phyloP scores from a whole-genome alignment of 257 asterid species.

The Solanum arcanum region DNA sequence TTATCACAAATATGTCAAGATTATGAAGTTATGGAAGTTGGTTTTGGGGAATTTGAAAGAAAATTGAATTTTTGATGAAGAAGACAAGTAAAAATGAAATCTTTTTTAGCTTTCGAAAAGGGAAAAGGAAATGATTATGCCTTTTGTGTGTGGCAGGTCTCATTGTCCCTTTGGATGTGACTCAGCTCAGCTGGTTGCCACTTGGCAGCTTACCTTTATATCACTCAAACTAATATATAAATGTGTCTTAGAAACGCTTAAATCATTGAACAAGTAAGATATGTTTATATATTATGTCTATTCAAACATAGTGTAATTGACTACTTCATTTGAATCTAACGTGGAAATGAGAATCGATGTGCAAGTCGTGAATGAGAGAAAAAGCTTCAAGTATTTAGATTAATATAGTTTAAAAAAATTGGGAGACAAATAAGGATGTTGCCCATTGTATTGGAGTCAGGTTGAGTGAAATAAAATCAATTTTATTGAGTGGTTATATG shows the following conservation, averaged over 20 bases:
- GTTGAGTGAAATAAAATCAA: too few relatives aligned
- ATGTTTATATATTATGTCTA: too few relatives aligned
- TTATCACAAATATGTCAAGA: background rate
- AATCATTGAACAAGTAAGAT: too few relatives aligned
- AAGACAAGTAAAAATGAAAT: background rate
- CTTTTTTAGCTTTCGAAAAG: background rate
- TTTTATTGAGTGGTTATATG: background rate
- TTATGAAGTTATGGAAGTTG: background rate
- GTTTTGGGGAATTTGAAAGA: background rate
- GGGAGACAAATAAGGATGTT: too few relatives aligned
- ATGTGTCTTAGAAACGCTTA: too few relatives aligned
- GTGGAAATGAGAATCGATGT: too few relatives aligned
- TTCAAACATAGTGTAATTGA: too few relatives aligned
- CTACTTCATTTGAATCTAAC: too few relatives aligned
- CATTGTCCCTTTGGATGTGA: background rate
- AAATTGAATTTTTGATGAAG: background rate
- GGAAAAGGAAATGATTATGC: background rate
- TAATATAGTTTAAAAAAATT: too few relatives aligned
- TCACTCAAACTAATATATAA: background rate
- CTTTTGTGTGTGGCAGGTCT: background rate
- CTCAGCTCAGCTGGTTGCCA: background rate
- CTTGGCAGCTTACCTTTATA: background rate
- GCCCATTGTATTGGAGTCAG: too few relatives aligned
- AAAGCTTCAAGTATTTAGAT: too few relatives aligned
- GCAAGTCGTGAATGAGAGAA: too few relatives aligned